Evolutionary conservation across 139 green algal genomes (phyloP), one percentile per base, ranked within the genome.

Genomic region (Coccomyxa sp.): DNA sequence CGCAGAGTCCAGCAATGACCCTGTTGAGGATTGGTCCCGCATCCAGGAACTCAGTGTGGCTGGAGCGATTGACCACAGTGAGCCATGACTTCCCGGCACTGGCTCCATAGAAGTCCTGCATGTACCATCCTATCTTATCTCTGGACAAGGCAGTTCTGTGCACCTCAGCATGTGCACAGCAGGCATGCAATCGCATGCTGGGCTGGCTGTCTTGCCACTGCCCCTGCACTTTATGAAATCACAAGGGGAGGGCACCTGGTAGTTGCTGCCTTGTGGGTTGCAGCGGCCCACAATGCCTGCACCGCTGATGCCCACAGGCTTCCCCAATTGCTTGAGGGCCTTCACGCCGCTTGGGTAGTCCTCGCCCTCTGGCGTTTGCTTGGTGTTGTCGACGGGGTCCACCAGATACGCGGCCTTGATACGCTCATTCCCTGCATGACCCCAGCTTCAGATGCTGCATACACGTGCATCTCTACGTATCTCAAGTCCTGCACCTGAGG

Each of bases 381-480:
- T 29, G 29, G 84, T 79, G 36, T 80, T 64, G 78, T 94, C 90
- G 33, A 94, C 85, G 33, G 90, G 90, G 50, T 94, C 90, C 0
- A 94, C 73, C 64, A 94, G 76, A 71, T 84, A 92, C 8, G 83
- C 83, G 24, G 88, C 68, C 8, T 41, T 70, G 10, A 92, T 71
- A 27, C 36, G 35, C 0, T 74, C 39, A 27, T 39, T 68, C 1
- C 40, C 70, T 80, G 75, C 50, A 76, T 31, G 55, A 37, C 24
- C 18, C 24, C 55, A 41, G 9, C 35, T 50, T 29, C 0, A 69
- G 6, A 55, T 6, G n/a, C 5, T 58, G 34, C 36, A 16, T 9
- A 68, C n/a, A 33, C 50, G 22, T 64, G 50, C 50, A 64, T 31
- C 3, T 31, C 50, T 22, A n/a, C 27, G 50, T 18, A 64, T 64